Percentiles rank a stretch among this genome's conserved stretches.
Evolutionary conservation across 768 basidiomycete genomes (phyloP).

Genomic region (Cystofilobasidium macerans): DNA sequence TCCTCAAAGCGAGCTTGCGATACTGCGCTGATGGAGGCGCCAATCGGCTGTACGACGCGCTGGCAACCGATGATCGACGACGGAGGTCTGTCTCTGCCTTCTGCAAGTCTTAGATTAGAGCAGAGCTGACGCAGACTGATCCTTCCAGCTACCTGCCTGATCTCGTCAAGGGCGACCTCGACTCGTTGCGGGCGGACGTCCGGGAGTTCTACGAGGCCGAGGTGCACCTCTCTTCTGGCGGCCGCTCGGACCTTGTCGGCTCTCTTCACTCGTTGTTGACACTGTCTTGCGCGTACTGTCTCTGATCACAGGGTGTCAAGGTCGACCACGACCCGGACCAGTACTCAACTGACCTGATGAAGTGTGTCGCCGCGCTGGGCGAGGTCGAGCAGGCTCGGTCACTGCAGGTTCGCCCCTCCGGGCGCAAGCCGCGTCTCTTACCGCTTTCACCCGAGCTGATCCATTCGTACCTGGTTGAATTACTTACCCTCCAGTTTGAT

Average conservation of each 20-base stretch:
- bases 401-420: not conserved
- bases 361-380: conserved; percentile 60
- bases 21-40: conserved; percentile 79
- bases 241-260: too few relatives aligned
- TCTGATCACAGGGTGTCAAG: conserved; percentile 50
- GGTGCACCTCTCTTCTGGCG: too few relatives aligned
- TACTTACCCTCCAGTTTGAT: conserved; percentile 48
- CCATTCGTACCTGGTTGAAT: too few relatives aligned
- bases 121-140: not conserved
- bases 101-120: too few relatives aligned
- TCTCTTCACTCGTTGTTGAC: not conserved
- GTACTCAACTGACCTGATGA: conserved; percentile 90
- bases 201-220: conserved; percentile 52
- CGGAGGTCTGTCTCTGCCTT: not conserved
- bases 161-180: conserved; percentile 86
- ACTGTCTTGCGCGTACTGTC: not conserved
- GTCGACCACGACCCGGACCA: conserved; percentile 61
- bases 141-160: conserved; percentile 63
- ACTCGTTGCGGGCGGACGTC: conserved; percentile 72
- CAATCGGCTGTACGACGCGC: conserved; percentile 62
- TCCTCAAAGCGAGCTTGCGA: conserved; percentile 41
- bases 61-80: conserved; percentile 28
- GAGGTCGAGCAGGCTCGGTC: conserved; percentile 44
- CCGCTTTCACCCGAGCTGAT: not conserved
- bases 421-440: not conserved